A percentile compares a stretch with the other conserved stretches of the same genome.
Evolutionary conservation across 345 rosid genomes (phyloP).

Genomic region (Eucalyptus grandis): DNA sequence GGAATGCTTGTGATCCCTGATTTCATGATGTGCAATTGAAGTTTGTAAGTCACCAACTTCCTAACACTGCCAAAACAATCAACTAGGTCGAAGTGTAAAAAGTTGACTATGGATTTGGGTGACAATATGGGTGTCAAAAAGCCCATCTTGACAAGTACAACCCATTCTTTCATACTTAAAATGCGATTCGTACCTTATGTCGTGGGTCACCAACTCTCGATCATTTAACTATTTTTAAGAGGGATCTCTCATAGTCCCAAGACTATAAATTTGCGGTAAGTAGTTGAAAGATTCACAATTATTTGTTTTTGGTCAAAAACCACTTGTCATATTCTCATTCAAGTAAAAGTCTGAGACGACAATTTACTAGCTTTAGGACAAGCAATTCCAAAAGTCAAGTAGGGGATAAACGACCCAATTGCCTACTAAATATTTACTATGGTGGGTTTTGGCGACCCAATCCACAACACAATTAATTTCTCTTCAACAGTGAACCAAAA

Average conservation of each 20-base stretch:
- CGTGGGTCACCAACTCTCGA: background rate
- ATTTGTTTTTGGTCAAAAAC: too few relatives aligned
- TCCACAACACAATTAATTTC: too few relatives aligned
- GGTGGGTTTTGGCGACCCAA: too few relatives aligned
- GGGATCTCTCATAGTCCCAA: background rate
- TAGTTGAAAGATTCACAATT: background rate
- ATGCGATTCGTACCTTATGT: background rate
- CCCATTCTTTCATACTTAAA: background rate
- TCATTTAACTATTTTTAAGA: background rate
- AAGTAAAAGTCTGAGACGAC: too few relatives aligned
- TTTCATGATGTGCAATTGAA: background rate
- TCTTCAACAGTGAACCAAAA: background rate
- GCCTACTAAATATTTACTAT: rapidly evolving
- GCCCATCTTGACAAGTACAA: background rate
- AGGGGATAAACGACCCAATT: too few relatives aligned
- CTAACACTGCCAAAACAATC: background rate
- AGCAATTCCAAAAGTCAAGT: too few relatives aligned
- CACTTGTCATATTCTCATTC: too few relatives aligned
- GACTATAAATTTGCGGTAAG: background rate
- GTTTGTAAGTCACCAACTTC: background rate
- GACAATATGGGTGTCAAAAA: background rate
- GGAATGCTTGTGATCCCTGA: background rate
- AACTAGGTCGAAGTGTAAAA: background rate
- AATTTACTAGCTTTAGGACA: rapidly evolving
- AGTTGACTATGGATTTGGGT: background rate